These are phyloP conservation scores for Pseudogymnoascus sp. DNA, from an alignment of 2,329 filamentous ascomycete genomes.

Conservation along the genomic window DNA sequence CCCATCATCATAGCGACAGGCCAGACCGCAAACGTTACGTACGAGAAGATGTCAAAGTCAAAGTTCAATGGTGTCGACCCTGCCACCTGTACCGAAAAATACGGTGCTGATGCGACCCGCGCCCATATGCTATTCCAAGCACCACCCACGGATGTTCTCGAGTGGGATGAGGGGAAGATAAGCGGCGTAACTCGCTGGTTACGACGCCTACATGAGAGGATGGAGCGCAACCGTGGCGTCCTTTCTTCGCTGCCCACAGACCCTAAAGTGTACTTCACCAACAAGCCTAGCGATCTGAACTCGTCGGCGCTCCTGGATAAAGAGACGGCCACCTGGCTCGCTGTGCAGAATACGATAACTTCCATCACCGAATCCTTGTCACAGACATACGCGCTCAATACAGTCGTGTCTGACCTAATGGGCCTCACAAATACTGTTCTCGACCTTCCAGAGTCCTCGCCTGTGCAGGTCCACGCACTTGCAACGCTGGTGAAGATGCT, in stretches of 20 bases:
- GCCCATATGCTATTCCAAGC: conserved; percentile 88
- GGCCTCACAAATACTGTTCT: conserved; percentile 60
- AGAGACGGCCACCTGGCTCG: conserved; percentile 47
- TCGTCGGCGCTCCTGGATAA: conserved; percentile 22
- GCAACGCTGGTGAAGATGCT: conserved; percentile 62
- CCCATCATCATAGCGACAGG: conserved; percentile 60
- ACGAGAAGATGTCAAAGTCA: conserved; percentile 93
- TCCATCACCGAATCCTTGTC: conserved; percentile 64
- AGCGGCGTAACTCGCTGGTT: conserved; percentile 78
- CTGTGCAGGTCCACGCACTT: conserved; percentile 44
- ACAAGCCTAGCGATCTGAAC: conserved; percentile 24
- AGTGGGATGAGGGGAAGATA: conserved; percentile 84
- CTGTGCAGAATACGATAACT: conserved; percentile 59
- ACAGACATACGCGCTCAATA: conserved; percentile 72
- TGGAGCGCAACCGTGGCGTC: conserved; percentile 29
- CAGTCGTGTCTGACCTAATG: conserved; percentile 76
- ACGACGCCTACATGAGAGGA: conserved; percentile 55
- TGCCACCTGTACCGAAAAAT: conserved; percentile 59
- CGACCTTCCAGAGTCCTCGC: not conserved
- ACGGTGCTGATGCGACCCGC: conserved; percentile 77
- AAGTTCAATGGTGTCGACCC: conserved; percentile 91
- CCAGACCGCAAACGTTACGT: conserved; percentile 54
- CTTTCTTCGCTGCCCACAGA: conserved; percentile 10
- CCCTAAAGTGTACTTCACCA: conserved; percentile 25
- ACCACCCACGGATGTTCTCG: conserved; percentile 73